These are phyloP conservation scores for Neurospora sp. DNA, from an alignment of 495 filamentous ascomycete genomes.

Conservation along the genomic window DNA sequence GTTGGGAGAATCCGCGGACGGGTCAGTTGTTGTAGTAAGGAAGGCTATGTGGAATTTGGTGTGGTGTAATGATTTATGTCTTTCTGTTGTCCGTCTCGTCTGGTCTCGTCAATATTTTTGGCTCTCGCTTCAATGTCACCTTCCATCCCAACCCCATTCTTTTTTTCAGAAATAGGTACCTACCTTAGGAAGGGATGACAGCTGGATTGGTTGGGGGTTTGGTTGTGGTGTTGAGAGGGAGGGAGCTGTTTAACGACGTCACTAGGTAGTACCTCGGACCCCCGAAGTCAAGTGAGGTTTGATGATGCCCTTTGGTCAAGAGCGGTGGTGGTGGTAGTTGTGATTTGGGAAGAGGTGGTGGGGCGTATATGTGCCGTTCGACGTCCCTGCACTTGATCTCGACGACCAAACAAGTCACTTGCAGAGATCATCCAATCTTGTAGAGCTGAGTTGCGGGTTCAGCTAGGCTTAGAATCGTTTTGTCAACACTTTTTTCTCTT, in stretches of 20 bases:
- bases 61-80: too few relatives aligned
- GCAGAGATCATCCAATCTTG: not conserved
- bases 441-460: not conserved
- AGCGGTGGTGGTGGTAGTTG: not conserved
- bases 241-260: not conserved
- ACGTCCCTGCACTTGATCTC: not conserved
- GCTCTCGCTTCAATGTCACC: too few relatives aligned
- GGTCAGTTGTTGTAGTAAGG: too few relatives aligned
- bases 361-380: not conserved
- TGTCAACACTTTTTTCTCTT: not conserved
- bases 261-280: not conserved
- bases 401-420: not conserved
- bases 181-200: too few relatives aligned
- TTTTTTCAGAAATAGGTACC: too few relatives aligned
- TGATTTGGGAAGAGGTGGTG: not conserved
- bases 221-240: too few relatives aligned
- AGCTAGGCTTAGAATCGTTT: not conserved
- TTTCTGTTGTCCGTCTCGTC: too few relatives aligned
- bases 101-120: too few relatives aligned
- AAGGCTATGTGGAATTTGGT: too few relatives aligned
- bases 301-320: not conserved
- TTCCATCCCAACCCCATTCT: too few relatives aligned
- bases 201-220: too few relatives aligned
- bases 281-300: not conserved
- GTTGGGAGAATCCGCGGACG: too few relatives aligned